Evolutionary conservation across 176 grass and related monocot genomes (phyloP).

Genomic region (Rhipidocladum racemiflorum): DNA sequence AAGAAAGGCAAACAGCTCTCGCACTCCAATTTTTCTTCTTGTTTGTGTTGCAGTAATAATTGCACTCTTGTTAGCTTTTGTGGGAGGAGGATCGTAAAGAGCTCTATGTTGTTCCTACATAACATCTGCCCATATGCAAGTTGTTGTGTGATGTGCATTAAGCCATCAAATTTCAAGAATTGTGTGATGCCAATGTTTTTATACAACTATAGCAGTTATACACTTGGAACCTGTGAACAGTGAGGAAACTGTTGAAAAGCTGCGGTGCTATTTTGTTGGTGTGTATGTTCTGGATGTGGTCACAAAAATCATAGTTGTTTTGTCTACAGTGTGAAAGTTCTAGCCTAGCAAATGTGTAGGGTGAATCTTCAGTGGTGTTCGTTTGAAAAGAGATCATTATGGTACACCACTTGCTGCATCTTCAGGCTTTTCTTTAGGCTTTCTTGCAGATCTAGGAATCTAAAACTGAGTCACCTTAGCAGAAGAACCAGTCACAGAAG

Average conservation of each 20-base stretch:
- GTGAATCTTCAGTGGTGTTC: not conserved
- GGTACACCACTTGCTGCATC: not conserved
- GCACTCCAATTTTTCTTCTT: not conserved
- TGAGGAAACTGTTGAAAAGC: not conserved
- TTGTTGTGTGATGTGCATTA: too few species aligned
- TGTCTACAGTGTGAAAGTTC: not conserved
- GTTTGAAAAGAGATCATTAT: not conserved
- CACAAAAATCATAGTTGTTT: not conserved
- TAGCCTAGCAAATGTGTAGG: not conserved
- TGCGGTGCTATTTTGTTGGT: not conserved
- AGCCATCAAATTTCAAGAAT: too few species aligned
- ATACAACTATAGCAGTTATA: not conserved
- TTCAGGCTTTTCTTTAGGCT: too few species aligned
- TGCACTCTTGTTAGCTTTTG: conserved; percentile 36
- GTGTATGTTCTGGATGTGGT: not conserved
- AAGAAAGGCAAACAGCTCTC: not conserved
- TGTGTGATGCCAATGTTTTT: not conserved
- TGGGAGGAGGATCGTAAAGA: conserved; percentile 37
- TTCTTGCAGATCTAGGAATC: too few species aligned
- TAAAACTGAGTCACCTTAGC: too few species aligned
- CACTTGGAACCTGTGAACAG: not conserved
- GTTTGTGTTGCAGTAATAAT: not conserved
- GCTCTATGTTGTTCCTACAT: too few species aligned
- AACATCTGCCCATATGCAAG: too few species aligned
- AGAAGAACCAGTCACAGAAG: too few species aligned